Percentiles rank a stretch among this genome's conserved stretches.
phyloP scores from a whole-genome alignment of 306 rosid genomes.

The Corylus avellana region DNA sequence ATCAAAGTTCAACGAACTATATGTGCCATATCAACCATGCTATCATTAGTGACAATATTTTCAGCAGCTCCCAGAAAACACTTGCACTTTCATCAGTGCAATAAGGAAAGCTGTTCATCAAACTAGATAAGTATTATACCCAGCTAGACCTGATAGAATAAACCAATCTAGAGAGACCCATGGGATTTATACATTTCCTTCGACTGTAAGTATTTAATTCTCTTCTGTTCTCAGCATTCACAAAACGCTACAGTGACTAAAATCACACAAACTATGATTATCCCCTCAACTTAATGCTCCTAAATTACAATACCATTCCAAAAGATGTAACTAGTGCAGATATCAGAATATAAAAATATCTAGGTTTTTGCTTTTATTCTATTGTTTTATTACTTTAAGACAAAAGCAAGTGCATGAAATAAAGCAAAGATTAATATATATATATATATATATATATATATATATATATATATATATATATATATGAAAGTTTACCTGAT shows the following conservation, averaged over 20 bases:
- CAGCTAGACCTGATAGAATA: background rate
- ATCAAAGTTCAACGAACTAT: background rate
- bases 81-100: background rate
- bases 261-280: background rate
- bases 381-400: background rate
- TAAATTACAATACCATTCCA: background rate
- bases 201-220: background rate
- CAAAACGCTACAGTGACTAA: background rate
- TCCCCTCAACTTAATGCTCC: background rate
- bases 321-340: background rate
- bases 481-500: conserved; percentile 57
- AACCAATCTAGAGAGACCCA: background rate
- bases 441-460: no score
- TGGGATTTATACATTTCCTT: background rate
- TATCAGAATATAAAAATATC: background rate
- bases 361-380: background rate
- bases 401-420: conserved; percentile 8
- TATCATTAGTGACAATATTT: background rate
- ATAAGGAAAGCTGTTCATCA: background rate
- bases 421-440: background rate
- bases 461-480: no score
- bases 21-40: background rate
- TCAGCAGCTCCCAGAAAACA: background rate
- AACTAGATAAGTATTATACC: background rate
- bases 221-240: conserved; percentile 4